phyloP scores from a whole-genome alignment of 352 stramenopile species.

The Aphanomyces astaci region DNA sequence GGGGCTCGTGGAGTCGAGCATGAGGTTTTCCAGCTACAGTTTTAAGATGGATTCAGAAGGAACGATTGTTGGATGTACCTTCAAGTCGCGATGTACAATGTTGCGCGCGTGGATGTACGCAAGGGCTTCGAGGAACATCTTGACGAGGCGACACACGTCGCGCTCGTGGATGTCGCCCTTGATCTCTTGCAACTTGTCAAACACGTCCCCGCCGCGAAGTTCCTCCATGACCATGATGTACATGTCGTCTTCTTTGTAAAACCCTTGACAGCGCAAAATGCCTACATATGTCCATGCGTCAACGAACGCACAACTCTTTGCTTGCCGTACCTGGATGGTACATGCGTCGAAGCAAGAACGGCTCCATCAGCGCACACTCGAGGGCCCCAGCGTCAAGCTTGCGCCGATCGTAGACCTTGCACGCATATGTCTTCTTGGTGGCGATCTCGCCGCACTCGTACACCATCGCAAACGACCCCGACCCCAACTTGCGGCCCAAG shows the following conservation, averaged over 20 bases:
- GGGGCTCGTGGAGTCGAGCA: conserved; percentile 43
- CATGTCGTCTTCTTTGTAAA: conserved; percentile 65
- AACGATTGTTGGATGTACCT: no score
- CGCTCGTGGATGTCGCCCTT: conserved; percentile 92
- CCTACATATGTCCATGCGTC: conserved; percentile 25
- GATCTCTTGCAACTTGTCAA: conserved; percentile 91
- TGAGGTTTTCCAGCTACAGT: conserved; percentile 60
- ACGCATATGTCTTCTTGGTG: conserved; percentile 56
- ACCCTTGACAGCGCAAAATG: conserved; percentile 60
- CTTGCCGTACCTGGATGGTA: conserved; percentile 44
- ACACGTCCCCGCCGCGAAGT: conserved; percentile 88
- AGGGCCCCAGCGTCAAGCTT: conserved; percentile 4
- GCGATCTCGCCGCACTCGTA: conserved; percentile 43
- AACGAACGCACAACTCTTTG: no score
- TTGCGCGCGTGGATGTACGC: conserved; percentile 88
- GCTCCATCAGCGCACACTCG: conserved; percentile 28
- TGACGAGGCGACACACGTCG: conserved; percentile 87
- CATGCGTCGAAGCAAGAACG: conserved; percentile 57
- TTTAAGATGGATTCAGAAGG: no score
- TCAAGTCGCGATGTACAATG: conserved; percentile 89
- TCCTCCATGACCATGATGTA: conserved; percentile 77
- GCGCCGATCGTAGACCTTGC: conserved; percentile 16
- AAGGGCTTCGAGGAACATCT: conserved; percentile 86
- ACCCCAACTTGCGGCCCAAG: conserved; percentile 76
- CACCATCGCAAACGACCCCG: conserved; percentile 83